Conservation (phyloP, 768 basidiomycete species). For the Rhodosporidiobolus odoratus region DNA sequence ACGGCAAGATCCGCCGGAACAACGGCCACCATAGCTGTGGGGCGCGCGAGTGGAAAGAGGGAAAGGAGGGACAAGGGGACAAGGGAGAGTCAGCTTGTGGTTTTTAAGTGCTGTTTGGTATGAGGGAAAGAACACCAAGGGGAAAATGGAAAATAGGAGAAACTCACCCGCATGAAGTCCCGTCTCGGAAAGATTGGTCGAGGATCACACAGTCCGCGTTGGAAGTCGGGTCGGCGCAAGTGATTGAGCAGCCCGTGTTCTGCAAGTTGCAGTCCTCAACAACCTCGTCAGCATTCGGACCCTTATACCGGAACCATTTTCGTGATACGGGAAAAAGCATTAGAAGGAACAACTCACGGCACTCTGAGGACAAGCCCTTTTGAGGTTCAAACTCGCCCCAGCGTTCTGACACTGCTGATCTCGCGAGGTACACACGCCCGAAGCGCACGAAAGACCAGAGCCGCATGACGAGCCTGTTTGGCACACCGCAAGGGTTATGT, state of each 20-base stretch:
- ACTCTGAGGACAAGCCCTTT: slow-evolving; percentile 58
- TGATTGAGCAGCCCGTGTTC: slow-evolving; percentile 61
- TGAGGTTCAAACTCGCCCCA: slow-evolving; percentile 66
- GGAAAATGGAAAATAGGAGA: slow-evolving; percentile 18
- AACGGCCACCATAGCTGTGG: no score
- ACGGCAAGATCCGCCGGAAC: no score
- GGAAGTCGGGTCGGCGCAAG: slow-evolving; percentile 66
- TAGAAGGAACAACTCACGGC: slow-evolving; percentile 10
- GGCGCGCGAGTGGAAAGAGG: no score
- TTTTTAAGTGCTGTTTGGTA: no score
- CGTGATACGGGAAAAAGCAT: no score
- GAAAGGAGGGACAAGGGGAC: not conserved
- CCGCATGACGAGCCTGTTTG: slow-evolving; percentile 63
- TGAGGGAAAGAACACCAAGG: no score
- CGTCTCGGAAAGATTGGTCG: slow-evolving; percentile 67
- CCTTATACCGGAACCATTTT: no score
- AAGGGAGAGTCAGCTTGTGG: not conserved
- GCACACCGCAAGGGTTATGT: slow-evolving; percentile 6
- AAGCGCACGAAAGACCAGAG: slow-evolving; percentile 64
- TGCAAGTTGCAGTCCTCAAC: not conserved
- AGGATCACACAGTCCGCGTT: slow-evolving; percentile 63
- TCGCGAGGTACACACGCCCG: slow-evolving; percentile 70
- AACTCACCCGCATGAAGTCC: slow-evolving; percentile 80
- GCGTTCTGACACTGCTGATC: slow-evolving; percentile 67
- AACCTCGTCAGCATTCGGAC: no score